phyloP scores from a whole-genome alignment of 805 yeast species.

The Metschnikowia noctiluminum region DNA sequence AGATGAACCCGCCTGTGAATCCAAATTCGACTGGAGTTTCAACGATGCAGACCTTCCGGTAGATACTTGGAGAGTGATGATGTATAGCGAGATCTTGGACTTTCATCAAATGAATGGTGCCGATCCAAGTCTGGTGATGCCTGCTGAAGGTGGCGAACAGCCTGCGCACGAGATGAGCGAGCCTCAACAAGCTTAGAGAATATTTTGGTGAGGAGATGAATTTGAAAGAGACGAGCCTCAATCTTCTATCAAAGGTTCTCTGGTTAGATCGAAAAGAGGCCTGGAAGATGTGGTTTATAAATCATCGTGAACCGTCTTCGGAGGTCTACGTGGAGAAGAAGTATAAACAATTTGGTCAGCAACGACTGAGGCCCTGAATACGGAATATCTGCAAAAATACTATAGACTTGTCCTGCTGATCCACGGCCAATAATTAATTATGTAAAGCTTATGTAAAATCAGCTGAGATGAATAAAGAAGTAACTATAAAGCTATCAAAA shows the following conservation, averaged over 20 bases:
- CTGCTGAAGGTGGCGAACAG: conserved; percentile 1
- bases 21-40: conserved; percentile 95
- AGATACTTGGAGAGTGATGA: conserved; percentile 98
- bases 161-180: conserved; percentile 7
- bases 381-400: too few relatives aligned
- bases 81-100: conserved; percentile 95
- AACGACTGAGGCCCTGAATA: too few relatives aligned
- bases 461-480: too few relatives aligned
- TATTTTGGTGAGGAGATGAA: too few relatives aligned
- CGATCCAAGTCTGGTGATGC: conserved; percentile 13
- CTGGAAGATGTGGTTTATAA: not conserved
- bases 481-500: too few relatives aligned
- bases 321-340: too few relatives aligned
- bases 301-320: not conserved
- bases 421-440: too few relatives aligned
- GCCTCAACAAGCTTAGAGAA: conserved; percentile 7
- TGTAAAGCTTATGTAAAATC: too few relatives aligned
- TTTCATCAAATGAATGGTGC: conserved; percentile 82
- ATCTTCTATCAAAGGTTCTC: too few relatives aligned
- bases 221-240: too few relatives aligned
- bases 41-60: conserved; percentile 97
- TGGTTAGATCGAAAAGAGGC: too few relatives aligned
- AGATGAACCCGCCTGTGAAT: conserved; percentile 93
- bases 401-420: not conserved
- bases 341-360: too few relatives aligned